Evolutionary conservation across 2,329 filamentous ascomycete species (phyloP).

Genomic region (Hypoxylon sp.): DNA sequence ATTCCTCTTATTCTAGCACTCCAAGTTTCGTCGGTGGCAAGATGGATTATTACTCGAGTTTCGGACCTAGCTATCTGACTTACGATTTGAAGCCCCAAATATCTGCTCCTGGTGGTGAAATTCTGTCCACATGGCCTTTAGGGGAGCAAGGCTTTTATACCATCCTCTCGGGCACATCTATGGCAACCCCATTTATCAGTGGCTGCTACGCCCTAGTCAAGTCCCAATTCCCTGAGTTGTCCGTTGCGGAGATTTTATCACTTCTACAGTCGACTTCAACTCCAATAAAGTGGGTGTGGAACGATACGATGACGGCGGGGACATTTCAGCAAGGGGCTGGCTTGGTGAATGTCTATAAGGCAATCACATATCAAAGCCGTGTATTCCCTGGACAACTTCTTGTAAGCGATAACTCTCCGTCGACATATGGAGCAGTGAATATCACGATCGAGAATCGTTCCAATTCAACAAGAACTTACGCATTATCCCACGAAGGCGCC

Average conservation of each 20-base stretch:
- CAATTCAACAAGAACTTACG: slow-evolving; percentile 43
- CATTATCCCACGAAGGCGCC: slow-evolving; percentile 46
- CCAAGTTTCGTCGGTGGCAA: slow-evolving; percentile 36
- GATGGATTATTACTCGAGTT: slow-evolving; percentile 48
- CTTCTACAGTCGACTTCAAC: slow-evolving; percentile 53
- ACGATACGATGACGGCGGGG: slow-evolving; percentile 51
- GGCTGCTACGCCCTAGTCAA: slow-evolving; percentile 57
- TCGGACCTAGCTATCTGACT: slow-evolving; percentile 44
- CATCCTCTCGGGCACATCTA: slow-evolving; percentile 57
- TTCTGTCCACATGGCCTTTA: slow-evolving; percentile 56
- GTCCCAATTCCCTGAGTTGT: slow-evolving; percentile 51
- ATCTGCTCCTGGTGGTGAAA: slow-evolving; percentile 56
- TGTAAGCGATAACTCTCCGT: slow-evolving; percentile 37
- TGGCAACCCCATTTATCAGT: slow-evolving; percentile 56
- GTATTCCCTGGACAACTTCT: slow-evolving; percentile 49
- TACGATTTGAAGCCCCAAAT: slow-evolving; percentile 53
- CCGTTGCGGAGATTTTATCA: slow-evolving; percentile 50
- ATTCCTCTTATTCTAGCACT: slow-evolving; percentile 40
- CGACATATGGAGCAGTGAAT: slow-evolving; percentile 40
- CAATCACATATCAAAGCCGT: slow-evolving; percentile 46
- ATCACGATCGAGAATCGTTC: slow-evolving; percentile 50
- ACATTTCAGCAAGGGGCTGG: slow-evolving; percentile 57
- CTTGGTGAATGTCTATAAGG: slow-evolving; percentile 54
- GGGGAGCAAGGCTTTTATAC: slow-evolving; percentile 52
- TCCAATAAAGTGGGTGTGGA: slow-evolving; percentile 49